phyloP scores from a whole-genome alignment of 2,329 filamentous ascomycete genomes.

The Chrysoporthe austroafricana region DNA sequence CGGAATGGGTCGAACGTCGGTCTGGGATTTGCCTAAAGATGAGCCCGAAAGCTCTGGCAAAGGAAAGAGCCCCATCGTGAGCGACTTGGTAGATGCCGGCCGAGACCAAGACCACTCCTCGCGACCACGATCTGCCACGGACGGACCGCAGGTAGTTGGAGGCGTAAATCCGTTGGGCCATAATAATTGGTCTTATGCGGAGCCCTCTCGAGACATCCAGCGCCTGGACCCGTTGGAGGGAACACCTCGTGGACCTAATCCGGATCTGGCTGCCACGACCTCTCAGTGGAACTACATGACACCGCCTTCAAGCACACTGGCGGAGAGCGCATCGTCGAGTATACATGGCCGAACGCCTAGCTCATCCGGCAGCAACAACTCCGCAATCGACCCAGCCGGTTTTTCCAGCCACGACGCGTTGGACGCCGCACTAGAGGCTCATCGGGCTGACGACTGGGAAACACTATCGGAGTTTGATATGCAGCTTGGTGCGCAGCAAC shows the following conservation, averaged over 20 bases:
- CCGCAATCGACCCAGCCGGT: not conserved
- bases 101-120: conserved; percentile 29
- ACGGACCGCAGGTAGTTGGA: conserved; percentile 53
- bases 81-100: conserved; percentile 10
- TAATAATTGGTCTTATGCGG: conserved; percentile 64
- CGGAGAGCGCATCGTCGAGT: conserved; percentile 28
- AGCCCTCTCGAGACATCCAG: conserved; percentile 22
- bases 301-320: conserved; percentile 28
- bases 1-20: conserved; percentile 18
- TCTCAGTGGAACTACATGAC: conserved; percentile 23
- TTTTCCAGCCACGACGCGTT: not conserved
- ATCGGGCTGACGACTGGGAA: conserved; percentile 22
- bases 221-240: conserved; percentile 12
- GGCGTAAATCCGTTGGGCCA: conserved; percentile 58
- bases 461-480: conserved; percentile 22
- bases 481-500: conserved; percentile 13
- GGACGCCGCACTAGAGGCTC: conserved; percentile 2
- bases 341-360: conserved; percentile 22
- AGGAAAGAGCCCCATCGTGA: conserved; percentile 19
- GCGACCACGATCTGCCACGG: conserved; percentile 59
- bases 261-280: conserved; percentile 12
- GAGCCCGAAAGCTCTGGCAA: conserved; percentile 8
- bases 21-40: conserved; percentile 27
- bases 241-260: not conserved
- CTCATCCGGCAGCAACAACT: conserved; percentile 22